A percentile compares a stretch with the other conserved stretches of the same genome.
phyloP scores from a whole-genome alignment of 176 grass and related monocot genomes.

The Aechmea fasciata region DNA sequence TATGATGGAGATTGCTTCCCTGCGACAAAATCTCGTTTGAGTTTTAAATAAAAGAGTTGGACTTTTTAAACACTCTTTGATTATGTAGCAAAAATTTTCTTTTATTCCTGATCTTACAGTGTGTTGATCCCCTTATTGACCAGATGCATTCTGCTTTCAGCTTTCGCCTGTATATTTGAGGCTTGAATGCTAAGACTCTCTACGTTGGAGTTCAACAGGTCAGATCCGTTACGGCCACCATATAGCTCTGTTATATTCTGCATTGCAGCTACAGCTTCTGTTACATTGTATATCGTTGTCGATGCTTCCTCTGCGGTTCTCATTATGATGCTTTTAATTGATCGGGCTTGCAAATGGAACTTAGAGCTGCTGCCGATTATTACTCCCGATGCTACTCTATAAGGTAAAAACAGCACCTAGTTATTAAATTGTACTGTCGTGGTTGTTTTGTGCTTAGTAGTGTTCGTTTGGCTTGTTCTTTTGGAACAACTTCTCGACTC shows the following conservation, averaged over 20 bases:
- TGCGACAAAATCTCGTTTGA: conserved; percentile 18
- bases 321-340: conserved; percentile 46
- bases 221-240: conserved; percentile 32
- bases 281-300: conserved; percentile 58
- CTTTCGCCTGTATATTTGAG: conserved; percentile 48
- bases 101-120: conserved; percentile 39
- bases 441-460: neutral
- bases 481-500: too few species aligned
- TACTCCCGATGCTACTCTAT: conserved; percentile 58
- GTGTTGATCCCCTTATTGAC: conserved; percentile 57
- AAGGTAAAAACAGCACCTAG: neutral
- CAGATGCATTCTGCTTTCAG: conserved; percentile 47
- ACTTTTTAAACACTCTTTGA: neutral
- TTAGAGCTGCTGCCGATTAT: conserved; percentile 25
- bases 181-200: conserved; percentile 46
- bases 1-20: conserved; percentile 55
- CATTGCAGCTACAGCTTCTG: conserved; percentile 47
- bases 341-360: conserved; percentile 59
- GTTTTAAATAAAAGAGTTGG: neutral
- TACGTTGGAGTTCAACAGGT: conserved; percentile 53
- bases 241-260: conserved; percentile 42
- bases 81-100: neutral
- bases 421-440: too few species aligned
- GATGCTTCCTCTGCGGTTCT: conserved; percentile 50
- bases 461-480: too few species aligned